phyloP scores from a whole-genome alignment of 352 stramenopile genomes.

The Pythium vanterpoolii region DNA sequence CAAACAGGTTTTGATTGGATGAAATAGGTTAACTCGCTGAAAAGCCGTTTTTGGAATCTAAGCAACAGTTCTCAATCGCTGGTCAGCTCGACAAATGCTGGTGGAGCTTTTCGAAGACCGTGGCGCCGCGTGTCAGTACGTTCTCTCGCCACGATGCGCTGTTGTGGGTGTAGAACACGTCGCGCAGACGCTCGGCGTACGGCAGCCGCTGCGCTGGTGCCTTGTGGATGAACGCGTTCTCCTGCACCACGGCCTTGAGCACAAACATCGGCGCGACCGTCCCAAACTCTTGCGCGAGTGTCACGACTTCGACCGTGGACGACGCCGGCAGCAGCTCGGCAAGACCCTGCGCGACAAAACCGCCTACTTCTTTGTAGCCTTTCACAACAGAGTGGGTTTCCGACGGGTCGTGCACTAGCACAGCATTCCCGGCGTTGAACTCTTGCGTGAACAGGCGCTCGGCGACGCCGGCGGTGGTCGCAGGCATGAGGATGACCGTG shows the following conservation, averaged over 20 bases:
- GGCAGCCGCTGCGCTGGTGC: slow-evolving; percentile 37
- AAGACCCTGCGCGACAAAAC: slow-evolving; percentile 43
- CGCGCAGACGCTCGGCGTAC: slow-evolving; percentile 59
- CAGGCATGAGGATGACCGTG: slow-evolving; percentile 42
- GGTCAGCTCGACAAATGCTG: slow-evolving; percentile 1
- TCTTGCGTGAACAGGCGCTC: slow-evolving; percentile 15
- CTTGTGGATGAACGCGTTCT: slow-evolving; percentile 63
- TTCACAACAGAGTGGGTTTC: slow-evolving; percentile 28
- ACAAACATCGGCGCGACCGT: slow-evolving; percentile 61
- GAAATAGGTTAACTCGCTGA: no score
- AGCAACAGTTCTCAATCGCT: background rate
- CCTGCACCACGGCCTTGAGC: slow-evolving; percentile 51
- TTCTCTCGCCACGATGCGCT: slow-evolving; percentile 59
- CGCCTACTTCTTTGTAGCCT: slow-evolving; percentile 52
- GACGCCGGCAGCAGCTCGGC: slow-evolving; percentile 25
- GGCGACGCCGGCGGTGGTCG: slow-evolving; percentile 10
- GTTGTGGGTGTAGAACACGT: slow-evolving; percentile 78
- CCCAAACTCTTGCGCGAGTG: slow-evolving; percentile 68
- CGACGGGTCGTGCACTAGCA: slow-evolving; percentile 24
- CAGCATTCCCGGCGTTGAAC: slow-evolving; percentile 25
- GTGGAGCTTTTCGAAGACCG: slow-evolving; percentile 48
- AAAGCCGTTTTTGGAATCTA: background rate
- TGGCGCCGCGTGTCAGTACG: slow-evolving; percentile 44
- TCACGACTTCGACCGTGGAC: slow-evolving; percentile 21
- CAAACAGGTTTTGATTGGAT: no score